These are phyloP conservation scores for Crithidia sp. DNA, from an alignment of 208 protist genomes.

Conservation along the genomic window DNA sequence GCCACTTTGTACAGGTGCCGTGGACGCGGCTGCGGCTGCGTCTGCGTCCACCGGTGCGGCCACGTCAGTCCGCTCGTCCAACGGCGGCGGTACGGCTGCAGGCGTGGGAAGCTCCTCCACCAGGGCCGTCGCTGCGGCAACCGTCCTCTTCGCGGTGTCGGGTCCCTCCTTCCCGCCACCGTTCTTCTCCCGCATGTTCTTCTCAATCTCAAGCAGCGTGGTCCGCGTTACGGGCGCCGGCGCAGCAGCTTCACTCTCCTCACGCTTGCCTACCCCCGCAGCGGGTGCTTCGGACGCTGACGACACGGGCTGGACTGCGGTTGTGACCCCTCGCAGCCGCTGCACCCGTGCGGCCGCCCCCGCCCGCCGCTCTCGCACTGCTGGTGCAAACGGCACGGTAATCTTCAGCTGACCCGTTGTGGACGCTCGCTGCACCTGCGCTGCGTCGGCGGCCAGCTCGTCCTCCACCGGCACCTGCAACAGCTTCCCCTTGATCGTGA, in stretches of 20 bases:
- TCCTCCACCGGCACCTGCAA: conserved; percentile 90
- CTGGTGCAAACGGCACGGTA: conserved; percentile 70
- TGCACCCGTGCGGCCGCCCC: conserved; percentile 5
- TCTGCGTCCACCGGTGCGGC: too few species aligned
- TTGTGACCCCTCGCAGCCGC: conserved; percentile 3
- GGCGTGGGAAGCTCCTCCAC: conserved; percentile 1
- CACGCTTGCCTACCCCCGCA: too few species aligned
- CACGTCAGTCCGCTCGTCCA: too few species aligned
- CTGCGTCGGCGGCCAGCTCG: conserved; percentile 73
- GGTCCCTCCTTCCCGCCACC: not conserved
- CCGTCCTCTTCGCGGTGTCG: not conserved
- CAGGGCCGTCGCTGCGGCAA: not conserved
- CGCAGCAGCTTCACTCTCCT: not conserved
- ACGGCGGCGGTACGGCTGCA: not conserved
- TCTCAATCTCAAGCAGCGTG: conserved; percentile 29
- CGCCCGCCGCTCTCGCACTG: conserved; percentile 43
- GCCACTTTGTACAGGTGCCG: not conserved
- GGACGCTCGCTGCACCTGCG: conserved; percentile 71
- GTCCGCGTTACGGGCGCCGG: conserved; percentile 5
- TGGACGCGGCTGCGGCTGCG: not conserved
- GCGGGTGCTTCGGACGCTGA: too few species aligned
- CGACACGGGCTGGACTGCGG: not conserved
- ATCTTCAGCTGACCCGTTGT: conserved; percentile 88
- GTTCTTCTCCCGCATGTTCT: conserved; percentile 7
- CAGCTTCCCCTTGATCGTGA: conserved; percentile 94